A percentile compares a stretch with the other conserved stretches of the same genome.
phyloP scores from a whole-genome alignment of 2,329 filamentous ascomycete species.

The Cladosporium halotolerans region DNA sequence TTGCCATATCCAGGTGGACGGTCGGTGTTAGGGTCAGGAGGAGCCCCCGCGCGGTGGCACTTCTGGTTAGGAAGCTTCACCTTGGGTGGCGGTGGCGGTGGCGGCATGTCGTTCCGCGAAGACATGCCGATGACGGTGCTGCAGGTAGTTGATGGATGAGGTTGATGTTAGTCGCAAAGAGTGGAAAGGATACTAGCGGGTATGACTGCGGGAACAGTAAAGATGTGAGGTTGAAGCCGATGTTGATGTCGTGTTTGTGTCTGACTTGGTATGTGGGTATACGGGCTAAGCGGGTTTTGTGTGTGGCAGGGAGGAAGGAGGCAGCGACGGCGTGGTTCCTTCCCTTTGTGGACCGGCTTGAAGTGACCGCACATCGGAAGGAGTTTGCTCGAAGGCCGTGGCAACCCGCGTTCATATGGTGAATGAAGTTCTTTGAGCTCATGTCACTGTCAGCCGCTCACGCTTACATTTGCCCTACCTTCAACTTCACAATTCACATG shows the following conservation, averaged over 20 bases:
- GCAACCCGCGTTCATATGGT: too few species aligned
- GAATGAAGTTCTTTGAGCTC: too few species aligned
- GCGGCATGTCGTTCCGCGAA: background rate
- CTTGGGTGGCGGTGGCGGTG: background rate
- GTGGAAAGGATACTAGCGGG: background rate
- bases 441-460: too few species aligned
- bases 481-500: too few species aligned
- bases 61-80: background rate
- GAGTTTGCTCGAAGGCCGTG: too few species aligned
- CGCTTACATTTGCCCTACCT: too few species aligned
- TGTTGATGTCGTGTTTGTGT: too few species aligned
- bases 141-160: too few species aligned
- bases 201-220: background rate
- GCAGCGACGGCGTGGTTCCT: background rate
- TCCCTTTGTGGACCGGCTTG: background rate
- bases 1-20: conserved; percentile 6
- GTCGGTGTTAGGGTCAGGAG: conserved; percentile 6
- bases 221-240: too few species aligned
- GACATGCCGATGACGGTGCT: background rate
- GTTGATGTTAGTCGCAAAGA: background rate
- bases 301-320: background rate
- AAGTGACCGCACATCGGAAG: too few species aligned
- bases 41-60: background rate
- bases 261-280: too few species aligned
- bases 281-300: background rate